Percentiles rank a stretch among this genome's conserved stretches.
phyloP scores from a whole-genome alignment of 2,329 filamentous ascomycete species.

The Ramularia endophylla region DNA sequence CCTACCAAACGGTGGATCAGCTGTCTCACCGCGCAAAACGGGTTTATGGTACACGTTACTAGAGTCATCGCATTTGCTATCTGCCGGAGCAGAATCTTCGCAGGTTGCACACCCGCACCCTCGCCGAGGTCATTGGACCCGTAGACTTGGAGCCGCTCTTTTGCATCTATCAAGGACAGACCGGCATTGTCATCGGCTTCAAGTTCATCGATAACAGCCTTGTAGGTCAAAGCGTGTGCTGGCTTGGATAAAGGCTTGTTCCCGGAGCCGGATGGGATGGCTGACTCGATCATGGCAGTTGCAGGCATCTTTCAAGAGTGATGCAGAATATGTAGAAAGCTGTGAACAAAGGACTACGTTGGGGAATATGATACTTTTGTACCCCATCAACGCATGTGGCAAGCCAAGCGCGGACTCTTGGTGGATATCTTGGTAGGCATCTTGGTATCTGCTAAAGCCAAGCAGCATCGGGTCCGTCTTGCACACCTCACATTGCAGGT shows the following conservation, averaged over 20 bases:
- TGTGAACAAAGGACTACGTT: neutral
- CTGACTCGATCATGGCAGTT: neutral
- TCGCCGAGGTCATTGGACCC: conserved; percentile 67
- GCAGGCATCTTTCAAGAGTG: conserved; percentile 21
- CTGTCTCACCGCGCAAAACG: neutral
- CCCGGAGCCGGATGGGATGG: conserved; percentile 26
- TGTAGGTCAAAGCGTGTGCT: conserved; percentile 55
- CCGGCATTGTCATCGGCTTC: conserved; percentile 62
- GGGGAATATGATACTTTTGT: too few species aligned
- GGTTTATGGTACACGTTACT: neutral
- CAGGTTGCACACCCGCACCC: conserved; percentile 60
- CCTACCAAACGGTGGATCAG: conserved; percentile 26
- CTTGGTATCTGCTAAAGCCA: too few species aligned
- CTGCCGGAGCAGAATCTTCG: conserved; percentile 67
- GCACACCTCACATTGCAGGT: too few species aligned
- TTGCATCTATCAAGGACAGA: conserved; percentile 55
- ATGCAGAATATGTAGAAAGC: conserved; percentile 17
- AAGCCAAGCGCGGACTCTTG: too few species aligned
- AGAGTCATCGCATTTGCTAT: conserved; percentile 73
- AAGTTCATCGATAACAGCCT: conserved; percentile 51
- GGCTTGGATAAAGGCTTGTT: conserved; percentile 54
- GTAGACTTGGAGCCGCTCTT: conserved; percentile 53
- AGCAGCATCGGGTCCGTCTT: too few species aligned
- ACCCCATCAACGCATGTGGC: too few species aligned
- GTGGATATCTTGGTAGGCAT: too few species aligned